Percentiles rank a stretch among this genome's conserved stretches.
These are phyloP conservation scores for Neurospora tetrasperma DNA, from an alignment of 495 filamentous ascomycete species.

Conservation along the genomic window DNA sequence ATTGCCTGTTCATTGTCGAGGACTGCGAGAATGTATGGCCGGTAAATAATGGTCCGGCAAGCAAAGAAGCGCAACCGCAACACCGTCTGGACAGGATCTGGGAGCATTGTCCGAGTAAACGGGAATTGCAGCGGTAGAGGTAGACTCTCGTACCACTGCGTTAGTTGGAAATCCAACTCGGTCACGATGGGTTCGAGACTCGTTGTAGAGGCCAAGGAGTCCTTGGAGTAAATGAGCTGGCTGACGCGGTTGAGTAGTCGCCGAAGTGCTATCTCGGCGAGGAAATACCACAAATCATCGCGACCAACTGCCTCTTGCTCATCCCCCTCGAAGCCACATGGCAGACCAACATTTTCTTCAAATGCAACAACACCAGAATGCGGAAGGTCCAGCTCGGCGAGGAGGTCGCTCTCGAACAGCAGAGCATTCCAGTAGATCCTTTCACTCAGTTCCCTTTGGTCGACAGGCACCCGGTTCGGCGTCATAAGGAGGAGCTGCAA, in stretches of 20 bases:
- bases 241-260: conserved; percentile 69
- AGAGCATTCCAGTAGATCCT: conserved; percentile 77
- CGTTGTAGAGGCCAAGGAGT: conserved; percentile 54
- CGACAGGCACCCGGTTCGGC: conserved; percentile 55
- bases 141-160: conserved; percentile 74
- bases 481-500: conserved; percentile 65
- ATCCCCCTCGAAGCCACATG: conserved; percentile 63
- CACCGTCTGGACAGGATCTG: conserved; percentile 70
- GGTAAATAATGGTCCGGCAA: conserved; percentile 75
- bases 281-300: conserved; percentile 76
- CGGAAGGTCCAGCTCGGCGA: conserved; percentile 71
- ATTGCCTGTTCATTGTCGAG: conserved; percentile 65
- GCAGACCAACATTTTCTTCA: conserved; percentile 69
- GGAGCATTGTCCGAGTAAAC: conserved; percentile 49
- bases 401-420: conserved; percentile 69
- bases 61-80: conserved; percentile 70
- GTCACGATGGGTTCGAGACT: conserved; percentile 65
- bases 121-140: conserved; percentile 67
- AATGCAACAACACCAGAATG: conserved; percentile 74
- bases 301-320: conserved; percentile 53
- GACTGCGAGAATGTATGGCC: conserved; percentile 71
- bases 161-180: conserved; percentile 72
- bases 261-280: conserved; percentile 70
- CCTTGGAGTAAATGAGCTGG: conserved; percentile 71
- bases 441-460: conserved; percentile 60